Evolutionary conservation across 106 monocot genomes (phyloP).

Genomic region (Apostasia shenzhenica): DNA sequence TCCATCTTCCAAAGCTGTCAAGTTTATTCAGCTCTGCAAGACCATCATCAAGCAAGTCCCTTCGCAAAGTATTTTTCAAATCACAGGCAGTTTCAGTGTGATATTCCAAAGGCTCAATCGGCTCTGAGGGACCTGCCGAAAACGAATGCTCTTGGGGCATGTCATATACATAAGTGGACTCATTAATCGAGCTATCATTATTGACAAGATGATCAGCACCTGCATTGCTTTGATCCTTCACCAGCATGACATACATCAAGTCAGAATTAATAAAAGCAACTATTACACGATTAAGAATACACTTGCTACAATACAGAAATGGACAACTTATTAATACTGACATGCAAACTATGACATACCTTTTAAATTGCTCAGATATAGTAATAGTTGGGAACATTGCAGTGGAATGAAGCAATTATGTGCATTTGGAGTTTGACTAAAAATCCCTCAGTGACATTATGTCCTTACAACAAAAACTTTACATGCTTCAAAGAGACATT

Average conservation of each 20-base stretch:
- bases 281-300: no score
- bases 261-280: background rate
- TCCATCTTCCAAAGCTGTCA: conserved; percentile 9
- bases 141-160: background rate
- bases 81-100: background rate
- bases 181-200: background rate
- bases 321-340: no score
- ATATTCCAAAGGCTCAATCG: background rate
- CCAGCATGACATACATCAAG: conserved; percentile 5
- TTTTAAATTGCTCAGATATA: no score
- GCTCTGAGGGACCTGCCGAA: background rate
- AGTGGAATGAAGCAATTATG: no score
- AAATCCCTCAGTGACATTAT: no score
- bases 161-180: conserved; percentile 1
- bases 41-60: background rate
- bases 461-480: no score
- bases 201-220: background rate
- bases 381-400: no score
- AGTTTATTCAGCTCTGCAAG: conserved; percentile 7
- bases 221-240: background rate
- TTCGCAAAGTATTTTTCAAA: conserved; percentile 2
- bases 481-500: no score
- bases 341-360: no score
- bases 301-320: no score
- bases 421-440: no score